Conservation (phyloP, 768 basidiomycete genomes). For the Mycena galopus region DNA sequence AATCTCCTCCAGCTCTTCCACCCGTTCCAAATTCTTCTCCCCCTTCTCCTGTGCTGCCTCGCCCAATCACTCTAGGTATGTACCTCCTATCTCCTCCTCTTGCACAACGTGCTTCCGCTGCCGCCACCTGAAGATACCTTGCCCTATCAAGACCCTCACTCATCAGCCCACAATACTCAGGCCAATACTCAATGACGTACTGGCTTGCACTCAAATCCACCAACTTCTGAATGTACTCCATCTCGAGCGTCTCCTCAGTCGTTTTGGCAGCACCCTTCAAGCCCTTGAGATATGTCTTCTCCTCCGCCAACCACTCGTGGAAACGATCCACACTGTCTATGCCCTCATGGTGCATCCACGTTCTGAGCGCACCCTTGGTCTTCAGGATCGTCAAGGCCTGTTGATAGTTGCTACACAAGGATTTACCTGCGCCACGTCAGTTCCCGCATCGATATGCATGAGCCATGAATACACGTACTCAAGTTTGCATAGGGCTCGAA, state of each 20-base stretch:
- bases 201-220: neutral
- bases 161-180: too few species aligned
- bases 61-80: too few species aligned
- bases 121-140: neutral
- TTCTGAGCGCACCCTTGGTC: slow-evolving; percentile 3
- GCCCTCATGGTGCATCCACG: slow-evolving; percentile 21
- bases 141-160: neutral
- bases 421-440: slow-evolving; percentile 16
- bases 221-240: slow-evolving; percentile 14
- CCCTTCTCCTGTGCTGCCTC: too few species aligned
- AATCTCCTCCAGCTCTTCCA: too few species aligned
- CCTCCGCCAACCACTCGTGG: slow-evolving; percentile 24
- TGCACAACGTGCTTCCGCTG: too few species aligned
- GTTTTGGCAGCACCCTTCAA: neutral
- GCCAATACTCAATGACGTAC: neutral
- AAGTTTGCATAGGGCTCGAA: neutral
- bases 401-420: too few species aligned
- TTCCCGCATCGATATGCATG: neutral
- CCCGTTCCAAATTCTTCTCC: too few species aligned
- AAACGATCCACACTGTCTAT: slow-evolving; percentile 1
- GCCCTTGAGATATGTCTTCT: neutral
- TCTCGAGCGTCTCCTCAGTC: slow-evolving; percentile 11
- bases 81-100: too few species aligned
- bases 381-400: slow-evolving; percentile 35
- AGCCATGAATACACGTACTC: neutral